These are phyloP conservation scores for Cystofilobasidium bisporidii DNA, from an alignment of 768 basidiomycete genomes.

Conservation along the genomic window DNA sequence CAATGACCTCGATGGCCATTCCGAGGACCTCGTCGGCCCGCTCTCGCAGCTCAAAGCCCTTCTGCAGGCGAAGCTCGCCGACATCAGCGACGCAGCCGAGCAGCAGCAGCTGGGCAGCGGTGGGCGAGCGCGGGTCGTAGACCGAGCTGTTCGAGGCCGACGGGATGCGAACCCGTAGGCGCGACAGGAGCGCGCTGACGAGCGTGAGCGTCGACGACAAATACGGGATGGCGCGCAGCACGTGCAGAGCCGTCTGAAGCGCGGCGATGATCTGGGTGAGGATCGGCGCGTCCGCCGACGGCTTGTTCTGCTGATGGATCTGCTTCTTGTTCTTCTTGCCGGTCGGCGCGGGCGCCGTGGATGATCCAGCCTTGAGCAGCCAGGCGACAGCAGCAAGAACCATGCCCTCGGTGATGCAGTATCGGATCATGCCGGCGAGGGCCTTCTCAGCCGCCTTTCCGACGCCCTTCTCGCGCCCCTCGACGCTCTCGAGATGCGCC, in stretches of 20 bases:
- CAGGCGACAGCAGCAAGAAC: conserved; percentile 42
- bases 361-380: conserved; percentile 11
- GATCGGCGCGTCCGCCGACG: conserved; percentile 13
- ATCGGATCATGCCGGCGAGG: conserved; percentile 46
- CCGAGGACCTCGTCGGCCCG: conserved; percentile 68
- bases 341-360: background rate
- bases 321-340: conserved; percentile 22
- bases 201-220: conserved; percentile 52
- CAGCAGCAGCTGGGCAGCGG: conserved; percentile 60
- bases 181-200: conserved; percentile 57
- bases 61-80: conserved; percentile 63
- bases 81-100: conserved; percentile 60
- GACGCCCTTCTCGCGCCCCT: conserved; percentile 23
- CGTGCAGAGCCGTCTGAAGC: conserved; percentile 24
- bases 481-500: conserved; percentile 34
- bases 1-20: conserved; percentile 71
- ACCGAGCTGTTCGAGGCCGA: conserved; percentile 31
- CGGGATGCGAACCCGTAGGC: conserved; percentile 49
- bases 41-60: conserved; percentile 83
- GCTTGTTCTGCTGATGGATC: conserved; percentile 23
- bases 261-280: conserved; percentile 26
- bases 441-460: conserved; percentile 39
- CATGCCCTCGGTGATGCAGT: conserved; percentile 60
- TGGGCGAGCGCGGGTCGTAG: conserved; percentile 22
- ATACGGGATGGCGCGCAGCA: conserved; percentile 58